These are phyloP conservation scores for Austroboletus olivaceoglutinosus DNA, from an alignment of 1,284 basidiomycete genomes.

Conservation along the genomic window DNA sequence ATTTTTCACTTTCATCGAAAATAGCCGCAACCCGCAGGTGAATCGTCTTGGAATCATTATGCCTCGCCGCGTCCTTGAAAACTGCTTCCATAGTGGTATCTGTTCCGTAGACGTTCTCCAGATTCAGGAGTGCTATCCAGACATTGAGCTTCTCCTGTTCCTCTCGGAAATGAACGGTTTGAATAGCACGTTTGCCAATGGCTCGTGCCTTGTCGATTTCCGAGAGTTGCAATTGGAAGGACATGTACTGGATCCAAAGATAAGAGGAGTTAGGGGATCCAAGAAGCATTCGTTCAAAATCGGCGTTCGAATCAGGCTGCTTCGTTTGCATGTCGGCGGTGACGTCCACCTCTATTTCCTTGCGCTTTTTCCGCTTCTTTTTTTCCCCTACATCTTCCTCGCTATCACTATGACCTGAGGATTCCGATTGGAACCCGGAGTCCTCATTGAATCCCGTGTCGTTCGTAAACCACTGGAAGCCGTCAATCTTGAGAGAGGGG, in stretches of 20 bases:
- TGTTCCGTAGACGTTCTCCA: constrained; percentile 94
- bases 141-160: constrained; percentile 97
- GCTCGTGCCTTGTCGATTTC: constrained; percentile 94
- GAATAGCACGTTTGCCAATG: constrained; percentile 81
- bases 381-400: constrained; percentile 46
- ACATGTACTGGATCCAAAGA: constrained; percentile 99
- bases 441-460: constrained; percentile 37
- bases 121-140: constrained; percentile 95
- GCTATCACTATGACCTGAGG: constrained; percentile 50
- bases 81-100: constrained; percentile 73
- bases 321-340: constrained; percentile 84
- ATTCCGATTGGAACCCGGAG: constrained; percentile 30
- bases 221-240: constrained; percentile 93
- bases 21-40: constrained; percentile 84
- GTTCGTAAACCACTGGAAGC: constrained; percentile 70
- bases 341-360: constrained; percentile 75
- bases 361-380: constrained; percentile 67
- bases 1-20: constrained; percentile 80
- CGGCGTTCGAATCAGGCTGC: constrained; percentile 86
- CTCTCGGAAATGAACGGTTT: constrained; percentile 92
- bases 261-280: constrained; percentile 98
- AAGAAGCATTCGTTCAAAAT: constrained; percentile 92
- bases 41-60: constrained; percentile 92
- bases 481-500: constrained; percentile 52
- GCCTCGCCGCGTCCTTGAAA: constrained; percentile 88